Evolutionary conservation across 371 early-diverging fungal genomes (phyloP), one percentile per base, ranked within the genome.

Genomic region (Apophysomyces elegans): DNA sequence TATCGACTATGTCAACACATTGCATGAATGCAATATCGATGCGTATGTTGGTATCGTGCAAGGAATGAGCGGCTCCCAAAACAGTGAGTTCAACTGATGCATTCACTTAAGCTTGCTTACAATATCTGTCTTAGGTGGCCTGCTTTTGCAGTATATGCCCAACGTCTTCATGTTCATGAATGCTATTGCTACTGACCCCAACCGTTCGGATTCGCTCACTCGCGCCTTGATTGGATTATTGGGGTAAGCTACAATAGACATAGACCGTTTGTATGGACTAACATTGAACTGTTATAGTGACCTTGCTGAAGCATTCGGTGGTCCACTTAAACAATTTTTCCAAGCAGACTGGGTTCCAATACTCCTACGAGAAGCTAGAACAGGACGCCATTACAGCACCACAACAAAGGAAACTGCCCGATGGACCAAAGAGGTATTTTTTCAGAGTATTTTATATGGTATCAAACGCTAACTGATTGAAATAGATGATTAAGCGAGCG

Each of bases 21-120:
- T 97, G 58, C 89, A 94, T 36, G 94, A 95, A 71, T 91, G 93
- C 54, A 94, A 95, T 70, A 76, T 96, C 39, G 98, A 97, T 75
- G 96, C 97, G 11, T 97, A 93, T 77, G 92, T 95, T 26, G 98
- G 99, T 56, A 95, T 99, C 61, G 88, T 90, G 1, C 97, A 98
- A 70, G 99, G 96, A 1, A 75, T 98, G 74, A 90, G 91, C 72
- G 79, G 86, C 0, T 90, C 67, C 13, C 65, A 58, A 38, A 64
- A 57, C 12, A 44, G 69, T 69, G 64, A 69, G 80, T 66, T 37
- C 65, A 58, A 43, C 68, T 35, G 58, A 47, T 63, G 57, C 64
- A 35, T 26, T 41, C 54, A 6, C 21, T 35, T 0, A 13, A 12
- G 6, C 56, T 41, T 58, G 50, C 9, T 47, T 12, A 46, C 56